Conservation (phyloP, 2,329 filamentous ascomycete species). For the Tolypocladium paradoxum region DNA sequence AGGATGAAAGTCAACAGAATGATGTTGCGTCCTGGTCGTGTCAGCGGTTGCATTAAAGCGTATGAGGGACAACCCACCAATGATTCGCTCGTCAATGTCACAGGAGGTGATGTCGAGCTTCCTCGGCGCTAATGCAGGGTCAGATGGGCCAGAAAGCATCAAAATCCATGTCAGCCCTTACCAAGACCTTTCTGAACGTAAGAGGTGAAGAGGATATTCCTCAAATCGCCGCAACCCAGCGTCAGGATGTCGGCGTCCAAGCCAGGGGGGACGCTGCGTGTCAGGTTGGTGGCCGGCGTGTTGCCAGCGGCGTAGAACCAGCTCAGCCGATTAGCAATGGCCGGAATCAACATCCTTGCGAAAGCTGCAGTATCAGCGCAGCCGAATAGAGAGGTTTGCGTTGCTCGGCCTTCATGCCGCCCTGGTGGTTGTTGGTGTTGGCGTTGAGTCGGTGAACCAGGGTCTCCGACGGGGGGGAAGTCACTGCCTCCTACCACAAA, state of each 20-base stretch:
- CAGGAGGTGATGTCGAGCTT: slow-evolving; percentile 46
- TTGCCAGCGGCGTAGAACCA: slow-evolving; percentile 41
- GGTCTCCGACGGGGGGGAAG: too few relatives aligned
- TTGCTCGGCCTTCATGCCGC: too few relatives aligned
- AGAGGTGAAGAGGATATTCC: slow-evolving; percentile 44
- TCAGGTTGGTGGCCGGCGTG: slow-evolving; percentile 40
- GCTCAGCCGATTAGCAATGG: slow-evolving; percentile 16
- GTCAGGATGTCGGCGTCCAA: slow-evolving; percentile 38
- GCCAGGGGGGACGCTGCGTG: slow-evolving; percentile 35
- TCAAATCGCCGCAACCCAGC: slow-evolving; percentile 45
- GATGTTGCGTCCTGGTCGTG: slow-evolving; percentile 40
- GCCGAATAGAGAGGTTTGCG: too few relatives aligned
- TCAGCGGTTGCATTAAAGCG: not conserved
- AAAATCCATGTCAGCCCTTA: slow-evolving; percentile 11
- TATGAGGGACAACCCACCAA: slow-evolving; percentile 27
- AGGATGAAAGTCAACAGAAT: slow-evolving; percentile 40
- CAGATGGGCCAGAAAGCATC: slow-evolving; percentile 6
- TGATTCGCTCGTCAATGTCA: slow-evolving; percentile 36
- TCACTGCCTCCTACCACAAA: too few relatives aligned
- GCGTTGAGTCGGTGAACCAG: too few relatives aligned
- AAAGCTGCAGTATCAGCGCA: too few relatives aligned
- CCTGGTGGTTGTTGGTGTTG: too few relatives aligned
- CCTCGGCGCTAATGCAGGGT: slow-evolving; percentile 19
- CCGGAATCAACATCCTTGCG: slow-evolving; percentile 25
- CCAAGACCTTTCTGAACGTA: slow-evolving; percentile 29